phyloP scores from a whole-genome alignment of 2,329 filamentous ascomycete species.

The Malbranchea zuffiana region DNA sequence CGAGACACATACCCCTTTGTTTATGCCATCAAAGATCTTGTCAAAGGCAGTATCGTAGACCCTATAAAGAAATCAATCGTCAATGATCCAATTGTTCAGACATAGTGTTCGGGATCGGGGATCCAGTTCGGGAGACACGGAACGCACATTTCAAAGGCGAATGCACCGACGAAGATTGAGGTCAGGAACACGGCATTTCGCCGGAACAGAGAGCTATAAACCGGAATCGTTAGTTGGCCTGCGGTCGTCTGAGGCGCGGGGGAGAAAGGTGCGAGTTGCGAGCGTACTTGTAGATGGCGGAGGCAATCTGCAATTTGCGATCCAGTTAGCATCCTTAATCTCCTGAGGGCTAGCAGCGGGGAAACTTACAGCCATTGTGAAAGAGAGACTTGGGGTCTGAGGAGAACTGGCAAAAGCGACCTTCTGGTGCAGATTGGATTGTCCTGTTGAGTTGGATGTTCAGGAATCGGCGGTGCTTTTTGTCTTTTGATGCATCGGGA shows the following conservation, averaged over 20 bases:
- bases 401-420: too few relatives aligned
- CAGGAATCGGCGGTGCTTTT: too few relatives aligned
- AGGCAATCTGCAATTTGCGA: constrained; percentile 33
- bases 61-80: constrained; percentile 41
- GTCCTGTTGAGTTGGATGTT: too few relatives aligned
- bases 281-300: constrained; percentile 53
- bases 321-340: constrained; percentile 5
- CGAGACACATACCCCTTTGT: constrained; percentile 67
- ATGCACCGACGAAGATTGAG: constrained; percentile 75
- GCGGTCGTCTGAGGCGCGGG: constrained; percentile 9
- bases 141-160: constrained; percentile 91
- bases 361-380: constrained; percentile 51
- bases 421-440: too few relatives aligned
- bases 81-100: constrained; percentile 6
- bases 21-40: constrained; percentile 79
- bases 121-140: background rate
- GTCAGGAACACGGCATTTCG: constrained; percentile 81
- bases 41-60: constrained; percentile 73
- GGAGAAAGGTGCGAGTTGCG: background rate
- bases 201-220: constrained; percentile 64
- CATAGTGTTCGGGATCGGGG: background rate
- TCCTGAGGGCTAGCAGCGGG: constrained; percentile 1
- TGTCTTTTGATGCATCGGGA: too few relatives aligned
- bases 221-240: constrained; percentile 11
- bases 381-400: constrained; percentile 6